phyloP scores from a whole-genome alignment of 768 basidiomycete genomes.

The Amyloporia xantha region DNA sequence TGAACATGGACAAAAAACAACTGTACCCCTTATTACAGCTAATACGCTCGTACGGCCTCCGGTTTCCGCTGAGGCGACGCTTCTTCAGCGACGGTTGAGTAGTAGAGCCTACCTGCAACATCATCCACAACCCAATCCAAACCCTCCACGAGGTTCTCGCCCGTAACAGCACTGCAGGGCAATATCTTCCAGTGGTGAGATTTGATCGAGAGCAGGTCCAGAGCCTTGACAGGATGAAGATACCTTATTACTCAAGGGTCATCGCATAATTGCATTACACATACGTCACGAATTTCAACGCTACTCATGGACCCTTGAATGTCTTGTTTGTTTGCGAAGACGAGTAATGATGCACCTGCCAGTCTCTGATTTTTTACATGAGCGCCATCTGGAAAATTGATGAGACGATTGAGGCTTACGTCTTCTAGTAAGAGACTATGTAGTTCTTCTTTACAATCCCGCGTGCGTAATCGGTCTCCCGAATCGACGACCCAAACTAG shows the following conservation, averaged over 20 bases:
- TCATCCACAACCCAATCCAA: conserved; percentile 91
- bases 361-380: conserved; percentile 57
- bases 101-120: conserved; percentile 83
- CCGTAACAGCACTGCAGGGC: conserved; percentile 90
- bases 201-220: conserved; percentile 73
- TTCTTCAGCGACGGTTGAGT: conserved; percentile 23
- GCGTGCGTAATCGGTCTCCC: conserved; percentile 82
- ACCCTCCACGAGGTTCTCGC: conserved; percentile 75
- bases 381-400: not conserved
- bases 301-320: conserved; percentile 80
- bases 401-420: conserved; percentile 45
- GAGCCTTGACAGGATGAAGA: conserved; percentile 46
- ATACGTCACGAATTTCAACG: conserved; percentile 79
- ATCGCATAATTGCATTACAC: conserved; percentile 24
- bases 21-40: too few relatives aligned
- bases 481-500: conserved; percentile 99
- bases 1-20: too few relatives aligned
- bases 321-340: conserved; percentile 99
- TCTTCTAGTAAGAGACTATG: conserved; percentile 86
- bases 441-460: conserved; percentile 85
- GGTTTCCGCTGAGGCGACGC: not conserved
- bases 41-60: not conserved
- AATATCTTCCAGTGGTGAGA: conserved; percentile 89
- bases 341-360: conserved; percentile 90
- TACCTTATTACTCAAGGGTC: not conserved